A percentile compares a stretch with the other conserved stretches of the same genome.
phyloP scores from a whole-genome alignment of 179 eudicot genomes.

The Sideroxylon spinosum region DNA sequence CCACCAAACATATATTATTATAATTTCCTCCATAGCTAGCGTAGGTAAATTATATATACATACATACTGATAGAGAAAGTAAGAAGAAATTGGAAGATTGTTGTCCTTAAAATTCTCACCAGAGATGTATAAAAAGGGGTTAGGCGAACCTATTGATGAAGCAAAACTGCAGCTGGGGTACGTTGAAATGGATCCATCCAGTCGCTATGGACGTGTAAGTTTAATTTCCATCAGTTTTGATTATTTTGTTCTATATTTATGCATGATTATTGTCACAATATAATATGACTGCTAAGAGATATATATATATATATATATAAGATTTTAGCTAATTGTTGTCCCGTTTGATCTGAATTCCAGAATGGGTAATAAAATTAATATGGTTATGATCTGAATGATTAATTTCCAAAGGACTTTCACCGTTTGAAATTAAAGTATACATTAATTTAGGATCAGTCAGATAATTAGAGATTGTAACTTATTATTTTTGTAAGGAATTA shows the following conservation, averaged over 20 bases:
- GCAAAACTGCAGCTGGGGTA: conserved; percentile 28
- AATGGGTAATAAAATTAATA: no score
- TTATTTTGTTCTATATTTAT: background rate
- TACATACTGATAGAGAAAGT: background rate
- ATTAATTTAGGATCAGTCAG: no score
- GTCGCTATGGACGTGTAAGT: conserved; percentile 89
- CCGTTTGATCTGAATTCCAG: background rate
- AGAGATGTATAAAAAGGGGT: conserved; percentile 13
- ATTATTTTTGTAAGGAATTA: no score
- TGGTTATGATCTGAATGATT: no score
- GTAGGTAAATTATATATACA: background rate
- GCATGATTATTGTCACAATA: background rate
- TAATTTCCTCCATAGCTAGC: background rate
- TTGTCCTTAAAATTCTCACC: background rate
- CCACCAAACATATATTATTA: no score
- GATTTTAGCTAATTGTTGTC: no score
- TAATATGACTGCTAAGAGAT: no score
- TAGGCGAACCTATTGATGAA: conserved; percentile 25
- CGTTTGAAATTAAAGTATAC: no score
- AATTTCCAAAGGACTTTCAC: no score
- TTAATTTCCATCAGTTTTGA: conserved; percentile 3
- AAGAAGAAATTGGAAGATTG: conserved; percentile 6
- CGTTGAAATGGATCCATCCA: conserved; percentile 68
- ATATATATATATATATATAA: no score
- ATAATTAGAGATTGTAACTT: no score